Base-by-base conservation (phyloP, 148 eudicot genomes). In the Dysphania ambrosioides region DNA sequence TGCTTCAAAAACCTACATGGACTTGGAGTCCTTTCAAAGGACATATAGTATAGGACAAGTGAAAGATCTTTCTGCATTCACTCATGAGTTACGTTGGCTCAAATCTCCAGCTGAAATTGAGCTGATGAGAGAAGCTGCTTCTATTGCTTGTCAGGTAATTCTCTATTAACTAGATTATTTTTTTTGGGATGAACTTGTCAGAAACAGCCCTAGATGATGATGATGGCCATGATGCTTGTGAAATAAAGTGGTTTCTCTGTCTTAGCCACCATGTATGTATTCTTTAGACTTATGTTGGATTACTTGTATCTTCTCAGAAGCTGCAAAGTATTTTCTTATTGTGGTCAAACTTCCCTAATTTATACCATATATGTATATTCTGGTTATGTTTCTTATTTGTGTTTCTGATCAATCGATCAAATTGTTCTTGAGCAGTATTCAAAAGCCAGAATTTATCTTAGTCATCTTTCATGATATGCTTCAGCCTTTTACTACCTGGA, bases 141-240 rank as follows among this genome's bases (percentile, higher is more conserved):
- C 98, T 56, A 87, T 91, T 78, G 94, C 82, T 83, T 83, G 87
- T 77, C 98, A 91, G 95, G 98, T 91, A 81, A 67, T 71, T 72
- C 74, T 42, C 53, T 53, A 55, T 38, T n/a, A 31, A 4, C 56
- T 41, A 53, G 24, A 40, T 35, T 30, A 29, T 68, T 51, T 31
- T 71, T 29, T 11, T 27, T 21, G 15, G 31, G 19, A 32, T 38
- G 64, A 78, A 35, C 5, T 70, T 44, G 29, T 69, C n/a, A 23
- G 44, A 30, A 18, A 41, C 27, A 51, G 15, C 4, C 16, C 5
- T 71, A 35, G 31, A 7, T 29, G 18, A 2, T 56, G 40, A 21
- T 21, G 47, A 11, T 49, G 30, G 2, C 26, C 13, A 4, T 55
- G 42, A 1, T 51, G 40, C 56, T 38, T 76, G 23, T 16, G n/a